Evolutionary conservation across 306 rosid genomes (phyloP), one percentile per base, ranked within the genome.

Genomic region (Mucuna pruriens): DNA sequence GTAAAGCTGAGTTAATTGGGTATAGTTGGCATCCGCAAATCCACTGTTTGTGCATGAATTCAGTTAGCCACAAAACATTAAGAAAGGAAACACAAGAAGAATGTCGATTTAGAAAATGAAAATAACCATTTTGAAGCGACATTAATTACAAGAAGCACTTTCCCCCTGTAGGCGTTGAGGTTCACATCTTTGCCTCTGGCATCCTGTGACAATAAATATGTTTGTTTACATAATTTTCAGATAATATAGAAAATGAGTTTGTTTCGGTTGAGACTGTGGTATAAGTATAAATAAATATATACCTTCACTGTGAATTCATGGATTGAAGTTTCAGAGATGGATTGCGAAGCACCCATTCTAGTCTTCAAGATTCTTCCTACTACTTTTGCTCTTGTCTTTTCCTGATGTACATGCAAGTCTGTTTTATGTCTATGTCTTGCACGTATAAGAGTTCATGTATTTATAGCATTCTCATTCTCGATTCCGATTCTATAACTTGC

Each of bases 71-170:
- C 5, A n/a, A 3, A 13, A 68, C n/a, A 25, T 38, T 39, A 12
- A 51, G 5, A 2, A 15, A 55, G 26, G 29, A 80, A 16, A 64
- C 6, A 62, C 23, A 76, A 76, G 7, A 31, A 31, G 2, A 7
- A 63, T 1, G 23, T 38, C 31, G 52, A 31, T n/a, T 31, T 6
- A 75, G 9, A 51, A 75, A 81, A 52, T 19, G 83, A 58, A 40
- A 39, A 74, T 25, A 45, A 95, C 99, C 99, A 95, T 92, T 93
- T 91, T 68, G 99, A 95, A 60, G 99, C 99, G 13, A 95, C 99
- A 83, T 95, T 95, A 67, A 95, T 85, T 34, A 95, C 86, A 61
- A 95, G 94, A 80, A 95, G 89, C 62, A 95, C 93, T 83, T 92
- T 90, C 54, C 99, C 99, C 49, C 81, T 89, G 88, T 87, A 95